Evolutionary conservation across 2,329 filamentous ascomycete genomes (phyloP), one percentile per base, ranked within the genome.

Genomic region (Hymenoscyphus repandus): DNA sequence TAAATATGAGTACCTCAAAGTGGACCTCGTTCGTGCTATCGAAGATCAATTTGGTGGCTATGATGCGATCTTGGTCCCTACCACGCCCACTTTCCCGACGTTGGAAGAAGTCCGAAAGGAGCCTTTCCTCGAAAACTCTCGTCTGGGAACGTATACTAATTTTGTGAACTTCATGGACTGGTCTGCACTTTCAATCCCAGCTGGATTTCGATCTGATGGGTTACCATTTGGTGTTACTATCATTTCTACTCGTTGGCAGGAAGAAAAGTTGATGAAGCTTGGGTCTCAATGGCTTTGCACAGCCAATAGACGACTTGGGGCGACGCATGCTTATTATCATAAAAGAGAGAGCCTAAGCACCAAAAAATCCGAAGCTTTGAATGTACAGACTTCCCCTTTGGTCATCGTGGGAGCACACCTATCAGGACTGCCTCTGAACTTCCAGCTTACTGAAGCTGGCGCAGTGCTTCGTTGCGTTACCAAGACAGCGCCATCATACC

Each of bases 161-260:
- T 82, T 77, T 59, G 80, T 74, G 13, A 83, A 83, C 57, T 77
- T 83, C 27, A 63, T 83, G 15, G 79, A 83, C 62, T 70, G 81
- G 58, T 75, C 74, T 36, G 77, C 74, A 2, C 58, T 79, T 9
- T 71, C 75, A 1, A 69, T 81, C n/a, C 78, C 44, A 36, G 44
- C 44, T 0, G 74, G 74, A 1, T 70, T 69, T 33, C 53, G 68
- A 1, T 33, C 56, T 0, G 66, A 70, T 32, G 67, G 66, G 0
- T 58, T 71, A 6, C 69, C 69, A 0, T 71, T 72, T 47, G 68
- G 69, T 1, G 53, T 72, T 6, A 71, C 69, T 0, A 52, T 72
- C 1, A 69, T 72, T 5, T 65, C 68, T 2, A 65, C 54, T 20
- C 53, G 56, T 2, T 71, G 69, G 69, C 61, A 67, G 41, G 69